A percentile compares a stretch with the other conserved stretches of the same genome.
Evolutionary conservation across 2,329 filamentous ascomycete genomes (phyloP).

Genomic region (Ophiostoma quercus): DNA sequence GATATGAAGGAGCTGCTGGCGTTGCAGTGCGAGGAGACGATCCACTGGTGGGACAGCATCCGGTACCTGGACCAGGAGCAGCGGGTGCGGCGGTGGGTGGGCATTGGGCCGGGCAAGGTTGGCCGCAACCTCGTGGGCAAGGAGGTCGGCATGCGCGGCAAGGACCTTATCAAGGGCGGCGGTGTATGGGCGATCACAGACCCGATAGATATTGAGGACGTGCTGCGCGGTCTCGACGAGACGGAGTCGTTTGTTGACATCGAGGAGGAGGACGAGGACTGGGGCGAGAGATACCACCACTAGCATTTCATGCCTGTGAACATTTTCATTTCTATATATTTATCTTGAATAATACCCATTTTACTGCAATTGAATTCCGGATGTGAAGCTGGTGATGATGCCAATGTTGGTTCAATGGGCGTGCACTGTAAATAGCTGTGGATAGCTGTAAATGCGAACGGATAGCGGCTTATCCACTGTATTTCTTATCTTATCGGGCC

Average conservation of each 20-base stretch:
- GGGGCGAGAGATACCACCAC: slow-evolving; percentile 9
- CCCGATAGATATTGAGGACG: slow-evolving; percentile 68
- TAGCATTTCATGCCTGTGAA: neutral
- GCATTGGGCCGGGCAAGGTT: slow-evolving; percentile 89
- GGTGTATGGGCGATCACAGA: slow-evolving; percentile 90
- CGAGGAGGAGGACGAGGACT: slow-evolving; percentile 14
- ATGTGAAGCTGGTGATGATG: neutral
- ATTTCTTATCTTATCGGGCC: slow-evolving; percentile 2
- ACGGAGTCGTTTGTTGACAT: slow-evolving; percentile 46
- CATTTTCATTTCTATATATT: neutral
- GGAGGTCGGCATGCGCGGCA: slow-evolving; percentile 80
- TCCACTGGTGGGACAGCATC: slow-evolving; percentile 92
- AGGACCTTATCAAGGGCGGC: slow-evolving; percentile 75
- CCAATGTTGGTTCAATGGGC: neutral
- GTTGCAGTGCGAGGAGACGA: slow-evolving; percentile 81
- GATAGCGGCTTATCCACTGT: neutral
- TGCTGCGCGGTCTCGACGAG: slow-evolving; percentile 59
- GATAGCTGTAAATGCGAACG: neutral
- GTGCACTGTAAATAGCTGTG: no score
- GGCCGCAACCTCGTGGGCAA: slow-evolving; percentile 91
- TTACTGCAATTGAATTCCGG: neutral
- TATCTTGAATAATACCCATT: neutral
- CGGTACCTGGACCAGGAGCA: slow-evolving; percentile 80
- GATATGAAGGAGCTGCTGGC: slow-evolving; percentile 76
- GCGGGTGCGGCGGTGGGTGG: slow-evolving; percentile 78